Evolutionary conservation across 2,329 filamentous ascomycete species (phyloP).

Genomic region (Sarocladium kiliense): DNA sequence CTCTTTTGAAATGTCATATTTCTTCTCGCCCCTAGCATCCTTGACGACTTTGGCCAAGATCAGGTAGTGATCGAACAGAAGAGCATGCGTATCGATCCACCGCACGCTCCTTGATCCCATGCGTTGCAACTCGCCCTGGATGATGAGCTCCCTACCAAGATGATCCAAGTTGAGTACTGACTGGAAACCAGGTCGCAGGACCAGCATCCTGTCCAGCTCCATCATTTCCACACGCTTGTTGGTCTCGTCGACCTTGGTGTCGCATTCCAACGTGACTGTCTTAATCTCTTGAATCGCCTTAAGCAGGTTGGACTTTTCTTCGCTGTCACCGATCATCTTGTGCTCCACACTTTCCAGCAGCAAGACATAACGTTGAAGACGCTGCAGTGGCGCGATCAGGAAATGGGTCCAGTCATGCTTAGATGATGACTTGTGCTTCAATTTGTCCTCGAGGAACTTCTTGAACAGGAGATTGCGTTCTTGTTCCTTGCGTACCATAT

Average conservation of each 20-base stretch:
- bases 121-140: slow-evolving; percentile 82
- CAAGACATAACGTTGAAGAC: slow-evolving; percentile 84
- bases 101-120: slow-evolving; percentile 84
- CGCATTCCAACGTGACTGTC: slow-evolving; percentile 82
- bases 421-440: slow-evolving; percentile 71
- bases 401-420: slow-evolving; percentile 93
- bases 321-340: slow-evolving; percentile 76
- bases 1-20: slow-evolving; percentile 91
- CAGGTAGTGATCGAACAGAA: slow-evolving; percentile 95
- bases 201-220: slow-evolving; percentile 77
- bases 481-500: slow-evolving; percentile 76
- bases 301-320: slow-evolving; percentile 80
- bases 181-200: slow-evolving; percentile 82
- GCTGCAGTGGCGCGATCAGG: slow-evolving; percentile 86
- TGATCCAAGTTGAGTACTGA: slow-evolving; percentile 88
- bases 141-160: slow-evolving; percentile 84
- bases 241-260: slow-evolving; percentile 88
- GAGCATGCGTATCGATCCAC: slow-evolving; percentile 89
- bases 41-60: slow-evolving; percentile 84
- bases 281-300: slow-evolving; percentile 91
- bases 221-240: slow-evolving; percentile 84
- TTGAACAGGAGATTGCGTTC: slow-evolving; percentile 82
- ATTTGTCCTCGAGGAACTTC: slow-evolving; percentile 76
- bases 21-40: slow-evolving; percentile 66
- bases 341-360: slow-evolving; percentile 78